Conservation (phyloP, 2,329 filamentous ascomycete genomes). For the Hansfordia pulvinata region DNA sequence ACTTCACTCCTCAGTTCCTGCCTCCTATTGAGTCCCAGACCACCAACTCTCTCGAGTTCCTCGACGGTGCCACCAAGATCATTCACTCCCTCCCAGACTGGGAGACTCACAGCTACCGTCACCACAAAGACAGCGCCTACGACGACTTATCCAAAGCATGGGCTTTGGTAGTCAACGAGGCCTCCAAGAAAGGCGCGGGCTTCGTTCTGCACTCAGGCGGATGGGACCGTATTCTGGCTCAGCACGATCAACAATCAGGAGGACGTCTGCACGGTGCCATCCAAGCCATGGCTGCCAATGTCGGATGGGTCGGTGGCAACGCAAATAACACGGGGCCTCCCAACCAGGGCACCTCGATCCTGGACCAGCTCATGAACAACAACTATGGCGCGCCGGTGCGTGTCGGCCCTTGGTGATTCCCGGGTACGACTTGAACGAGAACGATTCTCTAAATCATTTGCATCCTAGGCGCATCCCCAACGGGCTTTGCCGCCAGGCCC, state of each 20-base stretch:
- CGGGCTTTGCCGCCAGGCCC: too few species aligned
- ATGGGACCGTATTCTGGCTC: conserved; percentile 79
- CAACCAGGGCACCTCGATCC: conserved; percentile 39
- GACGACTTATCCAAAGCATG: conserved; percentile 92
- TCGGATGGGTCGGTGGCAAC: conserved; percentile 61
- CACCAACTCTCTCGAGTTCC: conserved; percentile 71
- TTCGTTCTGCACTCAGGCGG: conserved; percentile 80
- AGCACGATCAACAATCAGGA: conserved; percentile 78
- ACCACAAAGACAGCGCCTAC: conserved; percentile 91
- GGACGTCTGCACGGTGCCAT: conserved; percentile 73
- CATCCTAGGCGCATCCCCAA: too few species aligned
- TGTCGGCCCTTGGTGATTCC: conserved; percentile 53
- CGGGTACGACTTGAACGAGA: too few species aligned
- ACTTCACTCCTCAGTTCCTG: conserved; percentile 92
- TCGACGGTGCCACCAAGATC: conserved; percentile 81
- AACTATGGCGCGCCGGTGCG: conserved; percentile 45
- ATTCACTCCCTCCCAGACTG: conserved; percentile 84
- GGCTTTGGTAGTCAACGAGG: conserved; percentile 82
- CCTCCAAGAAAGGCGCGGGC: conserved; percentile 79
- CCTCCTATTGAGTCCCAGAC: conserved; percentile 80
- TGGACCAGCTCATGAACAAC: conserved; percentile 48
- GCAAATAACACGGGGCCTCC: conserved; percentile 9
- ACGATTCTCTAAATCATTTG: too few species aligned
- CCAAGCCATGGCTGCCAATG: conserved; percentile 56
- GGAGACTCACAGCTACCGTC: conserved; percentile 76